Evolutionary conservation across 345 rosid species (phyloP).

Genomic region (Eucalyptus globulus): DNA sequence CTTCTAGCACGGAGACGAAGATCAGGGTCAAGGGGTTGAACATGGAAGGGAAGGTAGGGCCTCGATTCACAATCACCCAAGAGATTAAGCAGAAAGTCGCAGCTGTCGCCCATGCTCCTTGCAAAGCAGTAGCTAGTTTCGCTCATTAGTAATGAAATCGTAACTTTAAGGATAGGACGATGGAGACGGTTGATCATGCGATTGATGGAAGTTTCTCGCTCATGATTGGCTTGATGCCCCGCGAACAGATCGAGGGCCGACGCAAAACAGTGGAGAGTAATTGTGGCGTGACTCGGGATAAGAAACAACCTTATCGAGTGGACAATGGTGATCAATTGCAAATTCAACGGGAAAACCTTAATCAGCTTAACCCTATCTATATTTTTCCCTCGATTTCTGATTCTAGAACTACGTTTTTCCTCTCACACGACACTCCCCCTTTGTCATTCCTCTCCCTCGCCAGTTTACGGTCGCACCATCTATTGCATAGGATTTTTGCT

Average conservation of each 20-base stretch:
- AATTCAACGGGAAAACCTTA: constrained; percentile 18
- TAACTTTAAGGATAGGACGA: neutral
- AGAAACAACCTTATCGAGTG: constrained; percentile 2
- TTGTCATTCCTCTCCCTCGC: accelerated
- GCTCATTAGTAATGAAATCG: neutral
- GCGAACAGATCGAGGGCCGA: neutral
- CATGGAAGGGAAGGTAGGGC: constrained; percentile 40
- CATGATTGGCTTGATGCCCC: neutral
- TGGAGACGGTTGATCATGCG: neutral
- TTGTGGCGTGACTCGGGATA: neutral
- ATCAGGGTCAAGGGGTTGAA: constrained; percentile 28
- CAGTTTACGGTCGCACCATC: accelerated
- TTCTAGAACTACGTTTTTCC: no score
- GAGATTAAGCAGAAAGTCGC: constrained; percentile 17
- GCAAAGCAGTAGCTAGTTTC: neutral
- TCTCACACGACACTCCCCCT: no score
- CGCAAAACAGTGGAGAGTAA: neutral
- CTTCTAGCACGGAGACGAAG: constrained; percentile 20
- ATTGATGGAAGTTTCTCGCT: neutral
- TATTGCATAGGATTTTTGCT: no score
- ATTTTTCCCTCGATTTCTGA: no score
- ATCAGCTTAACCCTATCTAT: neutral
- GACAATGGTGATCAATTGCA: constrained; percentile 13
- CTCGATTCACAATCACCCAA: constrained; percentile 13
- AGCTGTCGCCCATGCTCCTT: constrained; percentile 29